Base-by-base conservation (phyloP, 148 eudicot species). In the Cornus controversa region DNA sequence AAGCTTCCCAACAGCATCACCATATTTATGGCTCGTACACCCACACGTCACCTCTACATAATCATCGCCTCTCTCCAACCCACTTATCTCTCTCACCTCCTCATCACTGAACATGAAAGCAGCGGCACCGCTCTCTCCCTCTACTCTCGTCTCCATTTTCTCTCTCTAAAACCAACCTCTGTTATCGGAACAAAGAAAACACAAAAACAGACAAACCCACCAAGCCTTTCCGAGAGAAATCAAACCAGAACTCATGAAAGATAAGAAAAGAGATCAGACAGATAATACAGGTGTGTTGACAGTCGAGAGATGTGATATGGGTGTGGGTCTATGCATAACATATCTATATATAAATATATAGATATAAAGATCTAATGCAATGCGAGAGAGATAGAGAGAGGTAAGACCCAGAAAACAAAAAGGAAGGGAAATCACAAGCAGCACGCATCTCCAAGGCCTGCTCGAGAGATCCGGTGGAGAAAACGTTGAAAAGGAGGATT, bases 1-100 rank as follows among this genome's bases (percentile, higher is more conserved):
- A 87, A 92, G 92, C 63, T 68, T 84, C 6, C 92, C 93, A 62
- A 90, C 91, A 64, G 93, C 86, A 75, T 92, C 96, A 14, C 96
- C 96, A 69, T 90, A 92, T 42, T 84, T 78, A 62, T 82, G 87
- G 76, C 90, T 88, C 0, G 96, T 92, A 76, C 96, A 92, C n/a
- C 93, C 96, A 73, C 93, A 89, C 64, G 77, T 82, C 27, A 91
- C 89, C 77, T 87, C 91, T 45, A 87, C 76, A 53, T 76, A 86
- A 71, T 83, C 94, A 16, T 71, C 76, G 9, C 83, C 75, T 63
- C 69, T 76, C 74, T 77, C 72, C n/a, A 88, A 72, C 50, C 90
- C 91, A 71, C 80, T 75, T 16, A 90, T 86, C 29, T 78, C 86
- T n/a, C 80, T 80, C 83, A 90, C 76, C 71, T 90, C 93, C 10